Percentiles rank a stretch among this genome's conserved stretches.
Conservation (phyloP, 331 rosid species). For the Quercus phellos region DNA sequence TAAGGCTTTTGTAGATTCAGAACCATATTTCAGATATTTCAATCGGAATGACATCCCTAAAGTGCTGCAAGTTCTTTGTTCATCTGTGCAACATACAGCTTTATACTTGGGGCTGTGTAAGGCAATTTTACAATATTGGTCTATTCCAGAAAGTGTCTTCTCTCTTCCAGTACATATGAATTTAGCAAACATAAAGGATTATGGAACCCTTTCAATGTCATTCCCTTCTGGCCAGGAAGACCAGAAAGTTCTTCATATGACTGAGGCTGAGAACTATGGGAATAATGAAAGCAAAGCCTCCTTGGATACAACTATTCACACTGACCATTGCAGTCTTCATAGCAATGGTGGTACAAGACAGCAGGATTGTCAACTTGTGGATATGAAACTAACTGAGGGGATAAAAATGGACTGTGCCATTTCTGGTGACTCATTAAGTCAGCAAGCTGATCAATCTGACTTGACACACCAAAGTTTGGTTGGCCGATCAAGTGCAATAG, state of each 20-base stretch:
- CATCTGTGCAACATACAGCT: slow-evolving; percentile 47
- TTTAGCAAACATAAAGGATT: slow-evolving; percentile 26
- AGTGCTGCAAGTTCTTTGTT: slow-evolving; percentile 58
- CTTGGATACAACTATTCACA: slow-evolving; percentile 14
- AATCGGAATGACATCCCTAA: slow-evolving; percentile 65
- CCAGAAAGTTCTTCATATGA: slow-evolving; percentile 15
- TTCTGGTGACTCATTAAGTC: slow-evolving; percentile 35
- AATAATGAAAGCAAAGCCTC: slow-evolving; percentile 25
- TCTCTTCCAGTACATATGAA: slow-evolving; percentile 32
- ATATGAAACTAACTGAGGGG: slow-evolving; percentile 32
- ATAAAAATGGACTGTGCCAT: slow-evolving; percentile 21
- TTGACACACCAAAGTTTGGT: slow-evolving; percentile 24
- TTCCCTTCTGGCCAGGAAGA: slow-evolving; percentile 31
- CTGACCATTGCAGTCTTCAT: slow-evolving; percentile 26
- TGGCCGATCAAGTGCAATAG: slow-evolving; percentile 30
- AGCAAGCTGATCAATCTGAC: slow-evolving; percentile 29
- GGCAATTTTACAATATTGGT: slow-evolving; percentile 67
- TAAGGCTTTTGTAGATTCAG: slow-evolving; percentile 39
- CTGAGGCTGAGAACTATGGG: slow-evolving; percentile 24
- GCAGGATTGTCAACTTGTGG: slow-evolving; percentile 22
- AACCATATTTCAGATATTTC: slow-evolving; percentile 63
- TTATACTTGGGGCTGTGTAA: slow-evolving; percentile 54
- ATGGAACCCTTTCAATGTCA: slow-evolving; percentile 17
- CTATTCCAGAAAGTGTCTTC: slow-evolving; percentile 46
- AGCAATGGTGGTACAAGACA: slow-evolving; percentile 16